phyloP scores from a whole-genome alignment of 2,329 filamentous ascomycete species.

The Exophiala alcalophila region DNA sequence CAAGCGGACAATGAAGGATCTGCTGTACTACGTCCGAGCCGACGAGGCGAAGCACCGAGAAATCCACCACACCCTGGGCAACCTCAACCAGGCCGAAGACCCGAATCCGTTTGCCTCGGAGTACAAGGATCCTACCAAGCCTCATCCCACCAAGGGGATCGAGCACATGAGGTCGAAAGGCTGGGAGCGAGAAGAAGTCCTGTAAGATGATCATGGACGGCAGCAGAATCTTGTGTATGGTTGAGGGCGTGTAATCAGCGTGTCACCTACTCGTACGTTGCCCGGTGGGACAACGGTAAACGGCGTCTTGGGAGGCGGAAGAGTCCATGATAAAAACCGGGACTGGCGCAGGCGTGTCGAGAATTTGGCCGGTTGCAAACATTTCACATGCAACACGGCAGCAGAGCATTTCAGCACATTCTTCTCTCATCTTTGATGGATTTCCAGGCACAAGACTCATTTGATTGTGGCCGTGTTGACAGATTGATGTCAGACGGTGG shows the following conservation, averaged over 20 bases:
- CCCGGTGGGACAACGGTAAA: too few species aligned
- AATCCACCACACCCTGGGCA: conserved; percentile 92
- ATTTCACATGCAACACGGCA: too few species aligned
- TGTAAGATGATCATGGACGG: too few species aligned
- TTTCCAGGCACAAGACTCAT: too few species aligned
- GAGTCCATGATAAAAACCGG: too few species aligned
- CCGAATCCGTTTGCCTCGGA: conserved; percentile 88
- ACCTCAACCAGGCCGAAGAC: conserved; percentile 78
- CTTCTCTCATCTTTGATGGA: too few species aligned
- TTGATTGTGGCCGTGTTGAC: too few species aligned
- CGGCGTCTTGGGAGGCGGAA: too few species aligned
- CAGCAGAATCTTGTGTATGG: too few species aligned
- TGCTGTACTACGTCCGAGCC: conserved; percentile 85
- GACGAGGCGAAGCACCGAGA: conserved; percentile 88
- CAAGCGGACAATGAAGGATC: conserved; percentile 75
- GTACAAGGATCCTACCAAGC: conserved; percentile 66
- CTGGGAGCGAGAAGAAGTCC: conserved; percentile 79
- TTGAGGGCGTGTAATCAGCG: neutral
- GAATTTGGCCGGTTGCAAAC: conserved; percentile 9
- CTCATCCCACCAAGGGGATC: conserved; percentile 69
- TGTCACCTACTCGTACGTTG: too few species aligned
- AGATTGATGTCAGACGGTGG: too few species aligned
- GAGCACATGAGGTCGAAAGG: conserved; percentile 65
- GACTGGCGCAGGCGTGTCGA: conserved; percentile 6
- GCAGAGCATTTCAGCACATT: too few species aligned